phyloP scores from a whole-genome alignment of 139 green algal genomes.

The Monoraphidium neglectum region DNA sequence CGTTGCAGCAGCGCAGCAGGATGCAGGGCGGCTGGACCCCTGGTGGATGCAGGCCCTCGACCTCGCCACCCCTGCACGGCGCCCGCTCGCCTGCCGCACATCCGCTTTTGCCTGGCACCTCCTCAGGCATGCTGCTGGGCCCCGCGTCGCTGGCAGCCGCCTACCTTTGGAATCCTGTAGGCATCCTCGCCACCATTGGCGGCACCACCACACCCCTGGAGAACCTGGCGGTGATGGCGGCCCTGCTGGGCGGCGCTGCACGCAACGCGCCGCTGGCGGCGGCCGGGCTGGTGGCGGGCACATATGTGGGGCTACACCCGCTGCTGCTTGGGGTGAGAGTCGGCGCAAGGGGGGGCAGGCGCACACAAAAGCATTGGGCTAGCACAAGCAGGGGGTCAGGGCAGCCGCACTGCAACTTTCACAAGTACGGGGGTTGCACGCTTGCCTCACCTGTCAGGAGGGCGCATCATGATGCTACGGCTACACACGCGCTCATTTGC shows the following conservation, averaged over 20 bases:
- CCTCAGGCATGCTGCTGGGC: background rate
- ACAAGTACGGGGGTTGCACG: too few relatives aligned
- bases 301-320: slow-evolving; percentile 46
- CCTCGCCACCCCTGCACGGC: background rate
- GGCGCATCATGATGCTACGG: too few relatives aligned
- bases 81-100: background rate
- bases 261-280: slow-evolving; percentile 23
- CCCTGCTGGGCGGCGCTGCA: slow-evolving; percentile 17
- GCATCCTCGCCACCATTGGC: slow-evolving; percentile 28
- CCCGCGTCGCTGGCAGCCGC: slow-evolving; percentile 6
- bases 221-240: slow-evolving; percentile 29
- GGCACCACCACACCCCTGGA: slow-evolving; percentile 44
- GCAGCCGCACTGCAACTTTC: too few relatives aligned
- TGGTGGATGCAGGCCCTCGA: background rate
- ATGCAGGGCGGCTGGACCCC: too few relatives aligned
- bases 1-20: too few relatives aligned
- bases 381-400: too few relatives aligned
- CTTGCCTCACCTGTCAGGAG: too few relatives aligned
- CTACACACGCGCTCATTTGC: too few relatives aligned
- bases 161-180: slow-evolving; percentile 61
- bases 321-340: slow-evolving; percentile 46
- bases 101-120: background rate
- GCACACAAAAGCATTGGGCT: too few relatives aligned
- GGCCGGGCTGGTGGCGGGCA: slow-evolving; percentile 22
- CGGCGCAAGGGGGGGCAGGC: too few relatives aligned